phyloP scores from a whole-genome alignment of 169 alveolate genomes.

The Blepharisma undulans region DNA sequence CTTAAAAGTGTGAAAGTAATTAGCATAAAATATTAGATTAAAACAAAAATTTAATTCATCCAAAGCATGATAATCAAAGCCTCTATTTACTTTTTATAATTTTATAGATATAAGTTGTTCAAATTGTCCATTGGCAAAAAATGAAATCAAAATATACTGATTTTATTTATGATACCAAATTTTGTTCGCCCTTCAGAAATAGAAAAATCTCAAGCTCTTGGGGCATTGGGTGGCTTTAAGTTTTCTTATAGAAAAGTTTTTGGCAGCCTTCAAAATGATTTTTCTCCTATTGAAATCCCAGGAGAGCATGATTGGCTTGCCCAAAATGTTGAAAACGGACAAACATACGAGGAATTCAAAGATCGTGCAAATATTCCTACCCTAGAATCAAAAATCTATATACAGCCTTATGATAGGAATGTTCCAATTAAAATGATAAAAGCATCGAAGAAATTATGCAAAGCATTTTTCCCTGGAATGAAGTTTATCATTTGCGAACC shows the following conservation, averaged over 20 bases:
- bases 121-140: no score
- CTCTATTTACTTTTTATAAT: no score
- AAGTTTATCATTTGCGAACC: background rate
- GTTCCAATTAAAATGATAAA: background rate
- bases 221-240: background rate
- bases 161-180: background rate
- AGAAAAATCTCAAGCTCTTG: background rate
- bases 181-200: background rate
- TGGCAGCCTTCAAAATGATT: background rate
- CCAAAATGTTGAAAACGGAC: background rate
- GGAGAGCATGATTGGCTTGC: conserved; percentile 26
- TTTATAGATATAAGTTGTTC: no score
- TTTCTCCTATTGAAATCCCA: background rate
- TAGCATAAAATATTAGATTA: no score
- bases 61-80: no score
- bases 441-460: conserved; percentile 11
- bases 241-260: background rate
- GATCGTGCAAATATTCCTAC: background rate
- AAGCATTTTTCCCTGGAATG: conserved; percentile 47
- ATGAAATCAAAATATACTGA: background rate
- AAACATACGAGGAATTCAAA: background rate
- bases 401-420: conserved; percentile 41
- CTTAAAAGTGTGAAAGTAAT: no score
- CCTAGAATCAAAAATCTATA: conserved; percentile 26
- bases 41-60: no score